phyloP scores from a whole-genome alignment of 257 asterid species.

The Solanum medicagineum region DNA sequence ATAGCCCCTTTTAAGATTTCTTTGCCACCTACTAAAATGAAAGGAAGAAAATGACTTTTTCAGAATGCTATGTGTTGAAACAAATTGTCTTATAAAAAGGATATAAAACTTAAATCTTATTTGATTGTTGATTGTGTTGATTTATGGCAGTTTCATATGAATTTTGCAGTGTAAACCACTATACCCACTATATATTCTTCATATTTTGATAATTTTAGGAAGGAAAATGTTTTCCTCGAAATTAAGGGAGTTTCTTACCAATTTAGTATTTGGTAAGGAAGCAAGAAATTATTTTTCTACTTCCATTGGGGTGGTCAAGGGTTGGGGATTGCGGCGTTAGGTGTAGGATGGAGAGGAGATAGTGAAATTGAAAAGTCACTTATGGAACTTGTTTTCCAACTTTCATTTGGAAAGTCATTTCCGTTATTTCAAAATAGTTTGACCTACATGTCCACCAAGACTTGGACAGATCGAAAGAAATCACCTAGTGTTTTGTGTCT shows the following conservation, averaged over 20 bases:
- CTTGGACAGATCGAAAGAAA: neutral
- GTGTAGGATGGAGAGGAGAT: neutral
- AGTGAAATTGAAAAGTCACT: neutral
- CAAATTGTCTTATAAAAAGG: neutral
- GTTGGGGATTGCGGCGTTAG: neutral
- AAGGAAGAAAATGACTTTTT: neutral
- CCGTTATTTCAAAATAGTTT: too few relatives aligned
- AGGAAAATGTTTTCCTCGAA: neutral
- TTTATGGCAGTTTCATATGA: neutral
- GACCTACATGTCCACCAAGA: neutral
- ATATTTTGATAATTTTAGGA: neutral
- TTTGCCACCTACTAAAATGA: too few relatives aligned
- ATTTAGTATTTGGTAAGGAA: neutral
- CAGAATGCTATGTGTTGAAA: too few relatives aligned
- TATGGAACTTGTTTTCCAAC: neutral
- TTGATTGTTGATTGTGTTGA: neutral
- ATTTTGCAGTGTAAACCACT: neutral
- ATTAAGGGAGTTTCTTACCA: fast-evolving
- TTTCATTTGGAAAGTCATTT: neutral
- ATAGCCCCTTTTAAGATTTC: too few relatives aligned
- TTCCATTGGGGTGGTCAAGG: neutral
- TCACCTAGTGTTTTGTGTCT: neutral
- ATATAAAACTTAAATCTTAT: neutral
- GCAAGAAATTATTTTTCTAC: neutral
- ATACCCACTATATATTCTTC: neutral